A percentile compares a stretch with the other conserved stretches of the same genome.
Evolutionary conservation across 1,139 yeast species (phyloP).

Genomic region (Taphrina confusa): DNA sequence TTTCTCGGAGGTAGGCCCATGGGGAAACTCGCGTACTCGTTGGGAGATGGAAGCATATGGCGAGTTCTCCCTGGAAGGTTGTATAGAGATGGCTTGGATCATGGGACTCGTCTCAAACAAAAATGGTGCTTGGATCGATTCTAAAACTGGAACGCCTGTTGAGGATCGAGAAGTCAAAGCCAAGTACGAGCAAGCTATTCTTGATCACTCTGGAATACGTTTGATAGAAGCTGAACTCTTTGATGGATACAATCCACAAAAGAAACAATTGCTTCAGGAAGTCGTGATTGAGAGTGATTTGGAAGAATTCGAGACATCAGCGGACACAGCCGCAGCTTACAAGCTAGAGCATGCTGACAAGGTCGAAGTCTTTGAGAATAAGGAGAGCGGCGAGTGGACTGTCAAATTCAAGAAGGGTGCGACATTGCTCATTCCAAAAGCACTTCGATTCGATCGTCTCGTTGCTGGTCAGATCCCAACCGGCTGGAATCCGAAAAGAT

Average conservation of each 20-base stretch:
- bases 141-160: conserved; percentile 87
- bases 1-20: conserved; percentile 97
- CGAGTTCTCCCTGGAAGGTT: conserved; percentile 95
- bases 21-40: conserved; percentile 99
- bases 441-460: conserved; percentile 87
- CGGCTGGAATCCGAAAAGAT: conserved; percentile 94
- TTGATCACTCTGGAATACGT: conserved; percentile 95
- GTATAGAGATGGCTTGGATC: conserved; percentile 99
- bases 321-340: conserved; percentile 94
- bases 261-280: conserved; percentile 91
- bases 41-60: conserved; percentile 99
- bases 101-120: conserved; percentile 96
- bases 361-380: conserved; percentile 87
- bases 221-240: conserved; percentile 93
- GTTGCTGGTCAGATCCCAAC: conserved; percentile 99
- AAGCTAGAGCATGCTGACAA: conserved; percentile 90
- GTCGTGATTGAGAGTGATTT: conserved; percentile 93
- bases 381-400: conserved; percentile 87
- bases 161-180: conserved; percentile 91
- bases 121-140: conserved; percentile 95
- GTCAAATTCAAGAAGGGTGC: conserved; percentile 93
- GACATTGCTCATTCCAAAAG: conserved; percentile 87
- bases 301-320: conserved; percentile 92
- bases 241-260: conserved; percentile 88
- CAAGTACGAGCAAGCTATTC: conserved; percentile 82